Conservation (phyloP, 768 basidiomycete genomes). For the Lyophyllum decastes region DNA sequence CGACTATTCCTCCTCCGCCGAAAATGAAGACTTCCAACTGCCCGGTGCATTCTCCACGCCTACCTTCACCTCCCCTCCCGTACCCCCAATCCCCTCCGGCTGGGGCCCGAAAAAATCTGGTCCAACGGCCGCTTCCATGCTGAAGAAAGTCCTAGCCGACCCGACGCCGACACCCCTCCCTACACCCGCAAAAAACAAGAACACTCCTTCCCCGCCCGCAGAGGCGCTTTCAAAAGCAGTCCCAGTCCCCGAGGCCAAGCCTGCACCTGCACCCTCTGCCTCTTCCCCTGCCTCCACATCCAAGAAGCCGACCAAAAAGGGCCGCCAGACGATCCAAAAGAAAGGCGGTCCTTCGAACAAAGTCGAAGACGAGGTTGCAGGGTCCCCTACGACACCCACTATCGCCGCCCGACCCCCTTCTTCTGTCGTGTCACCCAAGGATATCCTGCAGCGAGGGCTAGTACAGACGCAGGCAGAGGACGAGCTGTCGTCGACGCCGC, state of each 20-base stretch:
- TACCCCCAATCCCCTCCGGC: slow-evolving; percentile 16
- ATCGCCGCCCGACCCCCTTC: slow-evolving; percentile 13
- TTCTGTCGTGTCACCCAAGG: slow-evolving; percentile 9
- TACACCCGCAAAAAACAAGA: slow-evolving; percentile 9
- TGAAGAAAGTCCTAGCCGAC: slow-evolving; percentile 14
- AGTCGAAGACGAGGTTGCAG: slow-evolving; percentile 16
- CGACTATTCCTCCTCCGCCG: slow-evolving; percentile 5
- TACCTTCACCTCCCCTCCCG: neutral
- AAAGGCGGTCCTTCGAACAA: slow-evolving; percentile 13
- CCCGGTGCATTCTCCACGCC: neutral
- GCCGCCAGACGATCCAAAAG: slow-evolving; percentile 25
- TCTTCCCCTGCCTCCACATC: slow-evolving; percentile 12
- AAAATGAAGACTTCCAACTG: neutral
- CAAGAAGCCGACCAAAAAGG: slow-evolving; percentile 34
- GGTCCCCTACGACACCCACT: slow-evolving; percentile 14
- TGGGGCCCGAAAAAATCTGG: slow-evolving; percentile 12
- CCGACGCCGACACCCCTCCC: neutral
- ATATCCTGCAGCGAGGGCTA: slow-evolving; percentile 14
- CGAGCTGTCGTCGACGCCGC: slow-evolving; percentile 19
- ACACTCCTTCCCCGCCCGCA: slow-evolving; percentile 1
- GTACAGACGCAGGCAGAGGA: slow-evolving; percentile 10
- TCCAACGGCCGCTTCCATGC: slow-evolving; percentile 9
- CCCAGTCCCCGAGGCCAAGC: neutral
- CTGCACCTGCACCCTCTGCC: slow-evolving; percentile 5
- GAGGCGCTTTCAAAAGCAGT: slow-evolving; percentile 1